phyloP scores from a whole-genome alignment of 1,284 basidiomycete species.

The Cutaneotrichosporon sp. region DNA sequence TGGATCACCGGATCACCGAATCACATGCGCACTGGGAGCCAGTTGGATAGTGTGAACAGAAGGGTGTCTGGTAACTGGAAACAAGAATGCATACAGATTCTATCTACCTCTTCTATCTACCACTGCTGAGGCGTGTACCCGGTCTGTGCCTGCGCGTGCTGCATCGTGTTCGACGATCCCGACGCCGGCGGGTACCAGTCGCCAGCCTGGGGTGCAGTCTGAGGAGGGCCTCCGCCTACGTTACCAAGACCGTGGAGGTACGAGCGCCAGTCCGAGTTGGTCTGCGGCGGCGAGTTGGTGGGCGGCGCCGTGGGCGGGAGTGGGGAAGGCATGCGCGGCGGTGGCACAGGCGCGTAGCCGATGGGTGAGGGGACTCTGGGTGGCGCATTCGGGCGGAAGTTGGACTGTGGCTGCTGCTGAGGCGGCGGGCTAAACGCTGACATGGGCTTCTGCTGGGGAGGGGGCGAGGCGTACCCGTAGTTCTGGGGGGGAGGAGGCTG shows the following conservation, averaged over 20 bases:
- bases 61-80: not conserved
- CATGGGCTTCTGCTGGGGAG: not conserved
- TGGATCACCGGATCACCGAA: too few species aligned
- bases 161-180: conserved; percentile 13
- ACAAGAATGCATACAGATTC: conserved; percentile 3
- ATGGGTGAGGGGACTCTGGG: not conserved
- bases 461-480: conserved; percentile 6
- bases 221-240: not conserved
- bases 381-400: not conserved
- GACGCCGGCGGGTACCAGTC: conserved; percentile 16
- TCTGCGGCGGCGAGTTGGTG: conserved; percentile 1
- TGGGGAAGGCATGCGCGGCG: conserved; percentile 7
- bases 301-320: conserved; percentile 9
- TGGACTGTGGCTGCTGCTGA: conserved; percentile 5
- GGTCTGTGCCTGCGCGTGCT: conserved; percentile 10
- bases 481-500: conserved; percentile 17
- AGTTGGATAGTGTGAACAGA: too few species aligned
- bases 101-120: conserved; percentile 7
- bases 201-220: not conserved
- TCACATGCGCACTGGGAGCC: too few species aligned
- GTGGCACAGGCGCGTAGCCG: conserved; percentile 1
- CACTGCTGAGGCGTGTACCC: conserved; percentile 10
- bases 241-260: conserved; percentile 37
- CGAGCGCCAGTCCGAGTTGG: conserved; percentile 39
- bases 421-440: not conserved